Percentiles rank a stretch among this genome's conserved stretches.
Evolutionary conservation across 768 basidiomycete species (phyloP).

Genomic region (Phylloporus arenicola): DNA sequence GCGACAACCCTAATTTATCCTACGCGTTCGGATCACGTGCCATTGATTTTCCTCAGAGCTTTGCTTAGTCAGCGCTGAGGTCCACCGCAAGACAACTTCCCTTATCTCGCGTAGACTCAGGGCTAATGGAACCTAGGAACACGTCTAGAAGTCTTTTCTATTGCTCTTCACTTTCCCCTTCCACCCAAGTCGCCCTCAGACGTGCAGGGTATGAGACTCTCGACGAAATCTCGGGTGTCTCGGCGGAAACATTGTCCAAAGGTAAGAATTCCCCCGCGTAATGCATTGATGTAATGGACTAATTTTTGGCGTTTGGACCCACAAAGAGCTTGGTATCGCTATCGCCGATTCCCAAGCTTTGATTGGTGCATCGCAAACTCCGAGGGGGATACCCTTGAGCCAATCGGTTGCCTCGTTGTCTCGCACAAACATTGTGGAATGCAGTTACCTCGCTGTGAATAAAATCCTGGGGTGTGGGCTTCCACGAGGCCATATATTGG

Average conservation of each 20-base stretch:
- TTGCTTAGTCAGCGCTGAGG: neutral
- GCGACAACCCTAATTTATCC: conserved; percentile 20
- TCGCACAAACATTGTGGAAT: conserved; percentile 12
- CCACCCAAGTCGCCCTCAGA: conserved; percentile 42
- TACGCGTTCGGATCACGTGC: conserved; percentile 28
- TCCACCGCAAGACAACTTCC: no score
- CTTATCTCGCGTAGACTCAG: neutral
- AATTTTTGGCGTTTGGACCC: neutral
- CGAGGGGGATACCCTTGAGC: conserved; percentile 35
- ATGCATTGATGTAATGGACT: neutral
- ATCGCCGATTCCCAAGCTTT: conserved; percentile 42
- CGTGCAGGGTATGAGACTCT: conserved; percentile 55
- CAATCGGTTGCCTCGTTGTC: conserved; percentile 52
- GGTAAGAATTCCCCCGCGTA: conserved; percentile 32
- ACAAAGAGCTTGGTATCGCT: conserved; percentile 47
- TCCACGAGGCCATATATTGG: conserved; percentile 54
- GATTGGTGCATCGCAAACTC: conserved; percentile 37
- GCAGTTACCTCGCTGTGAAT: conserved; percentile 46
- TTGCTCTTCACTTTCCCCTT: conserved; percentile 40
- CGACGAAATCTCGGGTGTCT: conserved; percentile 42
- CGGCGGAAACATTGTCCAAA: conserved; percentile 44
- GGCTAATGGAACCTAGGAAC: neutral
- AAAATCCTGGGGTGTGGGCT: conserved; percentile 60
- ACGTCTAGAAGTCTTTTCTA: conserved; percentile 43
- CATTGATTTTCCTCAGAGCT: conserved; percentile 6